Evolutionary conservation across 1,139 yeast genomes (phyloP).

Genomic region (Debaryomyces psychrophilus): DNA sequence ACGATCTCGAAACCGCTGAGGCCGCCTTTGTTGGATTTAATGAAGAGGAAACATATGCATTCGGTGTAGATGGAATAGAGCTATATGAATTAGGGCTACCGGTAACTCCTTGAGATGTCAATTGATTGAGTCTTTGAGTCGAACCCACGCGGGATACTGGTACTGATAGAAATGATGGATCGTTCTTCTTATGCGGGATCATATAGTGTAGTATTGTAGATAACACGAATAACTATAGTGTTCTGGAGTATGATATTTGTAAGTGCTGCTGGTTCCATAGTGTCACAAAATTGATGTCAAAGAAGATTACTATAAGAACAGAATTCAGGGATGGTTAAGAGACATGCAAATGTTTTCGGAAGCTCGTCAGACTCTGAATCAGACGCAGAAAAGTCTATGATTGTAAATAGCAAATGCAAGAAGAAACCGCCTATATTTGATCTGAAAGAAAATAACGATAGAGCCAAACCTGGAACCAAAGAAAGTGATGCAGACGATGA

Average conservation of each 20-base stretch:
- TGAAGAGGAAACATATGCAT: slow-evolving; percentile 39
- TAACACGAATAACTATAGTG: neutral
- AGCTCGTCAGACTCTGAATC: slow-evolving; percentile 20
- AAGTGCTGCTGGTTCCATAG: neutral
- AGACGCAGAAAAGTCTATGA: slow-evolving; percentile 5
- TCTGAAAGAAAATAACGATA: slow-evolving; percentile 1
- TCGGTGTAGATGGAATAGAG: slow-evolving; percentile 36
- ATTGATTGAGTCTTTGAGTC: slow-evolving; percentile 33
- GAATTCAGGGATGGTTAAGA: slow-evolving; percentile 8
- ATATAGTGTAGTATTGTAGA: slow-evolving; percentile 12
- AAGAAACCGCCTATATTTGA: neutral
- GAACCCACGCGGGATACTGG: slow-evolving; percentile 37
- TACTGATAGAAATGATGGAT: slow-evolving; percentile 24
- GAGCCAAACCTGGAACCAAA: neutral
- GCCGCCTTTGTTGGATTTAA: slow-evolving; percentile 40
- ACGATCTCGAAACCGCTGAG: slow-evolving; percentile 25
- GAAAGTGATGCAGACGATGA: slow-evolving; percentile 10
- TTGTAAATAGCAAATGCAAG: slow-evolving; percentile 6
- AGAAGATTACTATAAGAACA: neutral
- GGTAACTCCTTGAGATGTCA: slow-evolving; percentile 15
- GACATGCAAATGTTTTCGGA: slow-evolving; percentile 18
- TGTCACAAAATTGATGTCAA: slow-evolving; percentile 4
- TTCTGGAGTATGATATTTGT: neutral
- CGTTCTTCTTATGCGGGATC: slow-evolving; percentile 26
- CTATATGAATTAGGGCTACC: slow-evolving; percentile 20